These are phyloP conservation scores for Candida incommunis DNA, from an alignment of 805 yeast species.

Conservation along the genomic window DNA sequence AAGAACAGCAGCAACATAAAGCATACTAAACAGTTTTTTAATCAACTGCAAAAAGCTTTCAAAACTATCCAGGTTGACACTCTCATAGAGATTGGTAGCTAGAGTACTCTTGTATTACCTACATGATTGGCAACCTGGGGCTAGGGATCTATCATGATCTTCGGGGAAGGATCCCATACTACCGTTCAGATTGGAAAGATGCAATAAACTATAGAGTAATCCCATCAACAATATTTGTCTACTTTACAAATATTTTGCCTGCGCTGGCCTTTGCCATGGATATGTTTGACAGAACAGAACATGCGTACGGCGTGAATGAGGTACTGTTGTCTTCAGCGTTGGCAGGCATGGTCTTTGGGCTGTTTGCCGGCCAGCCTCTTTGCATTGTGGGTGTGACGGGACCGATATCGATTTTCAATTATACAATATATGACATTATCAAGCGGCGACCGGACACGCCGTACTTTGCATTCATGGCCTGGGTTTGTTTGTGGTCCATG, in stretches of 20 bases:
- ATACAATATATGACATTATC: conserved; percentile 69
- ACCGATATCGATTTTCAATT: conserved; percentile 83
- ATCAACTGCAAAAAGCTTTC: too few species aligned
- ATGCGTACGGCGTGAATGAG: conserved; percentile 86
- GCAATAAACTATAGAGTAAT: conserved; percentile 75
- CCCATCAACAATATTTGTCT: conserved; percentile 71
- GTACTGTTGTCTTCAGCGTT: conserved; percentile 70
- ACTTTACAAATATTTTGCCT: conserved; percentile 80
- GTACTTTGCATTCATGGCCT: conserved; percentile 86
- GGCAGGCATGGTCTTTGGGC: conserved; percentile 81
- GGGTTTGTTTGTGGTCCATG: conserved; percentile 90
- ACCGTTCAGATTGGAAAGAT: conserved; percentile 67
- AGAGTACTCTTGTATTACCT: conserved; percentile 1
- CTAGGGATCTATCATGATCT: conserved; percentile 42
- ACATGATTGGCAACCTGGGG: neutral
- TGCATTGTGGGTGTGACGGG: conserved; percentile 97
- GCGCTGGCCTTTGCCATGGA: conserved; percentile 96
- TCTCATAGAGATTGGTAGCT: too few species aligned
- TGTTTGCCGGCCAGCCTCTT: conserved; percentile 78
- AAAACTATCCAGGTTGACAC: too few species aligned
- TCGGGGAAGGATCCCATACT: conserved; percentile 44
- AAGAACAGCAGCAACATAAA: too few species aligned
- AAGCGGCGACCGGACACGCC: conserved; percentile 27
- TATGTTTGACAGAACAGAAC: conserved; percentile 83
- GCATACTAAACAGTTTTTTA: too few species aligned